Evolutionary conservation across 2,329 filamentous ascomycete species (phyloP), one percentile per base, ranked within the genome.

Genomic region (Grosmannia penicillata): DNA sequence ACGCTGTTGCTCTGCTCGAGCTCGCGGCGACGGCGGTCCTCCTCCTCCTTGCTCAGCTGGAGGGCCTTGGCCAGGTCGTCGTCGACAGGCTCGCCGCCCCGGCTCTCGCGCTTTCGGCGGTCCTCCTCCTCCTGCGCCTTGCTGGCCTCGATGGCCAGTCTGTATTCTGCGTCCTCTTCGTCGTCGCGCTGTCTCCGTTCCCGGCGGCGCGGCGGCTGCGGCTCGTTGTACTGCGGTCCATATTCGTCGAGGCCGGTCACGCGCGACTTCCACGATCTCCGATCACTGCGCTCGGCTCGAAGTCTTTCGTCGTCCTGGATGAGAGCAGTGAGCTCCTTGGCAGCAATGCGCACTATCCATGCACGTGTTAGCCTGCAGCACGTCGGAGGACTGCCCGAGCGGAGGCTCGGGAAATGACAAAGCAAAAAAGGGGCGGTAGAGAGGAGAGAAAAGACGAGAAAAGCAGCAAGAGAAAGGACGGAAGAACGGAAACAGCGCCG

Each of bases 121-220:
- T 96, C 89, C 52, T 95, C 87, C 54, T 96, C 91, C 39, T 93
- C 89, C 54, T 96, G 87, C 44, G 80, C 75, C 62, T 91, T 95
- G 65, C 89, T 96, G 8, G 89, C 89, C 61, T 96, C 89, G 33
- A 96, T 76, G 1, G 91, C 91, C 50, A 96, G 64, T 49, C 73
- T 78, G 56, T 93, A 91, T 58, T 98, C 91, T 27, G 85, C 67
- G 56, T 98, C 91, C 25, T 94, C 85, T 32, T 93, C 85, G 4
- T 89, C 81, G 18, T 63, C 31, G 43, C 63, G 64, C 38, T 62
- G 61, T 44, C 67, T 66, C 31, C 62, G 64, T 34, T 59, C 65
- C 32, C 63, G 66, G 39, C 62, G 63, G 32, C 62, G 67, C 35
- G 61, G 61, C 18, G 58, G 56, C 37, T 49, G 55, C 36, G 44